These are phyloP conservation scores for Pichia sp. DNA, from an alignment of 1,139 yeast species.

Conservation along the genomic window DNA sequence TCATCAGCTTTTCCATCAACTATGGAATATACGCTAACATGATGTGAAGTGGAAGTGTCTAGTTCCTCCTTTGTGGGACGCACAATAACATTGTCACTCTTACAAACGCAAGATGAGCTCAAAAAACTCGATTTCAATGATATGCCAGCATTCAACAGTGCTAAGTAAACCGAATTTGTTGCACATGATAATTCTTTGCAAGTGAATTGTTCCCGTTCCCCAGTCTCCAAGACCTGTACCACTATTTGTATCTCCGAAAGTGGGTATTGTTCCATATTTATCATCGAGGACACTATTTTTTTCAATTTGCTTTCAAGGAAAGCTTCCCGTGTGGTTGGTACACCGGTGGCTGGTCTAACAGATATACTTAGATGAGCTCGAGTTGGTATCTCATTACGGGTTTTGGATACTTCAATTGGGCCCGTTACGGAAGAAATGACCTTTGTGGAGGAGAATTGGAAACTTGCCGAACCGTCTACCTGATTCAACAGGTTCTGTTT, in stretches of 20 bases:
- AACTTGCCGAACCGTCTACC: conserved; percentile 78
- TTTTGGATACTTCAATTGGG: conserved; percentile 74
- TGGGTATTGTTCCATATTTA: conserved; percentile 69
- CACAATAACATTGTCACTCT: conserved; percentile 33
- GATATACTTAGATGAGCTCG: conserved; percentile 74
- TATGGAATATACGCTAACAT: conserved; percentile 61
- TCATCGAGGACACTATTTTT: conserved; percentile 54
- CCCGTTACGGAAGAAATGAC: conserved; percentile 80
- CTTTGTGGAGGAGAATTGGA: conserved; percentile 47
- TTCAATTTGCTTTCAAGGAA: conserved; percentile 67
- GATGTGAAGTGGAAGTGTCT: conserved; percentile 47
- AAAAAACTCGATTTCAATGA: conserved; percentile 61
- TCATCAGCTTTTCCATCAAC: conserved; percentile 48
- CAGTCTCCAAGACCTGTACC: conserved; percentile 63
- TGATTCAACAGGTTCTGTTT: conserved; percentile 37
- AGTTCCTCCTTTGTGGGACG: conserved; percentile 44
- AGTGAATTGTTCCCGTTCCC: conserved; percentile 35
- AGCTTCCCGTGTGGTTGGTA: conserved; percentile 74
- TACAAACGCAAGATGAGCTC: conserved; percentile 46
- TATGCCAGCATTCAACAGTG: conserved; percentile 75
- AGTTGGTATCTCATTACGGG: conserved; percentile 81
- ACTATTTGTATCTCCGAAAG: conserved; percentile 81
- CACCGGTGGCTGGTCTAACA: conserved; percentile 73
- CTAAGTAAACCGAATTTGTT: conserved; percentile 66
- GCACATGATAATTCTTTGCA: conserved; percentile 51